These are phyloP conservation scores for Nothomitra cinnamomea DNA, from an alignment of 2,329 filamentous ascomycete species.

Conservation along the genomic window DNA sequence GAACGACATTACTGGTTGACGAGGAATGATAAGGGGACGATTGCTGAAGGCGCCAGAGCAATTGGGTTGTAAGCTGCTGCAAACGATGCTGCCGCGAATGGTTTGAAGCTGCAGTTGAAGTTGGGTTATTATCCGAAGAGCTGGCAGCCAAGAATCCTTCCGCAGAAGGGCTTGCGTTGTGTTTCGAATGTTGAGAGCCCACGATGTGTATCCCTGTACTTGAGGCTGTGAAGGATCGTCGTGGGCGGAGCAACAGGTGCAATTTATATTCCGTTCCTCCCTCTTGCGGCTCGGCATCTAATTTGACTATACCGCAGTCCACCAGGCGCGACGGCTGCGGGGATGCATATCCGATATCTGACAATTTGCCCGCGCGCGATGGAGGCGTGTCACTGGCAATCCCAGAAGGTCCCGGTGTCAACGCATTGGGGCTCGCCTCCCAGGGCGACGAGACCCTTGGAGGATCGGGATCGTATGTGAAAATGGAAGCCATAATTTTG, in stretches of 20 bases:
- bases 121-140: slow-evolving; percentile 14
- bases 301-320: slow-evolving; percentile 51
- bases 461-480: slow-evolving; percentile 82
- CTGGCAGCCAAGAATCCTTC: slow-evolving; percentile 15
- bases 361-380: slow-evolving; percentile 11
- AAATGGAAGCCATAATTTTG: slow-evolving; percentile 71
- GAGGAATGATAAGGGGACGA: slow-evolving; percentile 82
- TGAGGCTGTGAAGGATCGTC: slow-evolving; percentile 54
- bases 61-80: slow-evolving; percentile 82
- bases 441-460: slow-evolving; percentile 83
- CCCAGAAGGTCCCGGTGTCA: slow-evolving; percentile 16
- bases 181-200: slow-evolving; percentile 32
- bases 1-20: slow-evolving; percentile 12
- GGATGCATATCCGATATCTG: slow-evolving; percentile 9
- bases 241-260: slow-evolving; percentile 66
- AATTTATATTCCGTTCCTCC: slow-evolving; percentile 95
- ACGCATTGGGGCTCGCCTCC: slow-evolving; percentile 35
- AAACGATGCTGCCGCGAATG: slow-evolving; percentile 69
- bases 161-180: slow-evolving; percentile 14
- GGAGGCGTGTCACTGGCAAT: slow-evolving; percentile 23
- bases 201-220: slow-evolving; percentile 43
- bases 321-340: slow-evolving; percentile 29
- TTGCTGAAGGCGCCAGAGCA: slow-evolving; percentile 88
- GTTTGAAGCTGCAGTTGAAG: slow-evolving; percentile 32
- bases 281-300: slow-evolving; percentile 83